phyloP scores from a whole-genome alignment of 106 monocot genomes.

The Acorus gramineus region DNA sequence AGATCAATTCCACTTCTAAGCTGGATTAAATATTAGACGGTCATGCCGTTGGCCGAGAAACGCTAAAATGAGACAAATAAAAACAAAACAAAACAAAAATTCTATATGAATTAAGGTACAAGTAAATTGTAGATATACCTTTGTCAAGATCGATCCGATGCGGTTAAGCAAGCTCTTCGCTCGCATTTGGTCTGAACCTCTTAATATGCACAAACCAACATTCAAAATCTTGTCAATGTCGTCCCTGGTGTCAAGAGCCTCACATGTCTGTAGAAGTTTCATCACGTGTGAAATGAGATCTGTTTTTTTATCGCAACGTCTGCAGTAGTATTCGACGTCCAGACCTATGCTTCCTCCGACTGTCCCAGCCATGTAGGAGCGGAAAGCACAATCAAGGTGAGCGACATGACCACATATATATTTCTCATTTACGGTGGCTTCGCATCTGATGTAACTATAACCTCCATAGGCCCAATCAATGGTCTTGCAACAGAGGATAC shows the following conservation, averaged over 20 bases:
- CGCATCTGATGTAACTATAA: constrained; percentile 56
- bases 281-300: constrained; percentile 51
- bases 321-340: constrained; percentile 76
- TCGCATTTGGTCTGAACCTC: constrained; percentile 30
- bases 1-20: constrained; percentile 36
- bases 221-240: constrained; percentile 42
- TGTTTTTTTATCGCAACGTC: constrained; percentile 68
- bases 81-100: neutral
- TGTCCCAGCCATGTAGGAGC: constrained; percentile 66
- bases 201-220: constrained; percentile 39
- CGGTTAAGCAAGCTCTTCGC: constrained; percentile 37
- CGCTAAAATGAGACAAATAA: constrained; percentile 10
- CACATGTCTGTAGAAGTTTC: constrained; percentile 22
- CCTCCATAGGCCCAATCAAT: constrained; percentile 43
- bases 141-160: constrained; percentile 27
- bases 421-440: constrained; percentile 32
- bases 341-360: constrained; percentile 65
- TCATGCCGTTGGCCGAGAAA: constrained; percentile 24
- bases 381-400: constrained; percentile 73
- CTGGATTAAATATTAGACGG: constrained; percentile 43
- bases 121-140: constrained; percentile 31
- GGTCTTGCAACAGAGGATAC: constrained; percentile 50
- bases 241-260: constrained; percentile 32
- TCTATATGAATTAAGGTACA: neutral
- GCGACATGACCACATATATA: constrained; percentile 68